Evolutionary conservation across 345 rosid genomes (phyloP).

Genomic region (Aurinia saxatilis): DNA sequence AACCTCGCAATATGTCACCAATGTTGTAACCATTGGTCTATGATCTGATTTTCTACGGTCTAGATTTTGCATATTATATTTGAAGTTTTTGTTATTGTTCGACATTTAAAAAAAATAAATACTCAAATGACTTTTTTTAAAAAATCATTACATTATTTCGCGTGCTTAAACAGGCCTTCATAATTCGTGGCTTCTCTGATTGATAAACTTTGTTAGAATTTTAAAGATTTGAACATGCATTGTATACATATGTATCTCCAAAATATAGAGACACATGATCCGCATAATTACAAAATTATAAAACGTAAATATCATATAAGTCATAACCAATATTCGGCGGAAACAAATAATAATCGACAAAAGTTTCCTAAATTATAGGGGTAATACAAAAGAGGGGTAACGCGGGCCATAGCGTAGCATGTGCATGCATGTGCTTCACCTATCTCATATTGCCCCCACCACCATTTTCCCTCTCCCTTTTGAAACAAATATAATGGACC

Average conservation of each 20-base stretch:
- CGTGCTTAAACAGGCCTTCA: neutral
- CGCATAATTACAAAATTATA: neutral
- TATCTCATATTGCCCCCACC: conserved; percentile 24
- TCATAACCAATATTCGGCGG: conserved; percentile 24
- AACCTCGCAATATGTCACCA: no score
- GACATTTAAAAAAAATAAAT: no score
- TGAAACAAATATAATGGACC: conserved; percentile 17
- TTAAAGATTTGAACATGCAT: neutral
- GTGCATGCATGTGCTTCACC: conserved; percentile 34
- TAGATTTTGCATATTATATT: no score
- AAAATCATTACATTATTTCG: conserved; percentile 2
- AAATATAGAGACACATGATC: neutral
- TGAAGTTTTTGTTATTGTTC: no score
- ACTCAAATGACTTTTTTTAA: no score
- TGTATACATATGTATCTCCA: neutral
- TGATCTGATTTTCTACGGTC: no score
- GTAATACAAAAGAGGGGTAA: neutral
- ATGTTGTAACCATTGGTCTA: no score
- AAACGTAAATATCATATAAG: neutral
- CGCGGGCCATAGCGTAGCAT: conserved; percentile 27
- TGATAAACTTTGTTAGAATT: neutral
- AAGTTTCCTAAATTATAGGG: conserved; percentile 26
- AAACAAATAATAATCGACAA: conserved; percentile 24
- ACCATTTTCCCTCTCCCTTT: conserved; percentile 25
- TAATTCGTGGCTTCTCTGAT: neutral